Evolutionary conservation across 257 asterid genomes (phyloP).

Genomic region (Dorcoceras hygrometricum): DNA sequence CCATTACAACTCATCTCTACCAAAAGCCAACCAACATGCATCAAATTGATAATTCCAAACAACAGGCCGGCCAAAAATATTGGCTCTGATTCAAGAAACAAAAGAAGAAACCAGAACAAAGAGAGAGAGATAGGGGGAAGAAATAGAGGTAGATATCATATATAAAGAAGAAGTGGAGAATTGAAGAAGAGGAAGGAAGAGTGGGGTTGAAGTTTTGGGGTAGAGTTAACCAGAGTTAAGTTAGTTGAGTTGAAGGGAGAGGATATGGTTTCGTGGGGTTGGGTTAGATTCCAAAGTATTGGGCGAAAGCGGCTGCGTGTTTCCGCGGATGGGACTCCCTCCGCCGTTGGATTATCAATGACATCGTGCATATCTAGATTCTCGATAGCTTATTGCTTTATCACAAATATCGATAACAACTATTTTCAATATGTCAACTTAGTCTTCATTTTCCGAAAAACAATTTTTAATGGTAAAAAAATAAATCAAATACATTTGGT

Average conservation of each 20-base stretch:
- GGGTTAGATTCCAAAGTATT: constrained; percentile 46
- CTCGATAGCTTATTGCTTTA: constrained; percentile 34
- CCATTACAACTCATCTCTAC: constrained; percentile 65
- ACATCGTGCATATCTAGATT: constrained; percentile 15
- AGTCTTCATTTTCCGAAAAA: too few species aligned
- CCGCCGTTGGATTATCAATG: constrained; percentile 37
- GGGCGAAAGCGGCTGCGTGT: constrained; percentile 57
- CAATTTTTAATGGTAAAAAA: too few species aligned
- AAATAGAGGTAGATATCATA: constrained; percentile 15
- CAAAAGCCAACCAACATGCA: not conserved
- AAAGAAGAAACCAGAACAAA: not conserved
- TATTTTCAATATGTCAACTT: too few species aligned
- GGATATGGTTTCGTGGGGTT: constrained; percentile 8
- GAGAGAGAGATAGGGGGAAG: constrained; percentile 22
- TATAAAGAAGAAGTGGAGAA: constrained; percentile 29
- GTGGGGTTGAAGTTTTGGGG: constrained; percentile 27
- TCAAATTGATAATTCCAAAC: not conserved
- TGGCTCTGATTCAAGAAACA: constrained; percentile 1
- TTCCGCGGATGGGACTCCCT: constrained; percentile 48
- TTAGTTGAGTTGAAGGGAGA: constrained; percentile 28
- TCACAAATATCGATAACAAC: not conserved
- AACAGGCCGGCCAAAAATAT: not conserved
- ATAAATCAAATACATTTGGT: too few species aligned
- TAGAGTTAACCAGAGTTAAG: constrained; percentile 35
- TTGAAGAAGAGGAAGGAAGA: constrained; percentile 27